A percentile compares a stretch with the other conserved stretches of the same genome.
Conservation (phyloP, 257 asterid genomes). For the Forsythia viridissima region DNA sequence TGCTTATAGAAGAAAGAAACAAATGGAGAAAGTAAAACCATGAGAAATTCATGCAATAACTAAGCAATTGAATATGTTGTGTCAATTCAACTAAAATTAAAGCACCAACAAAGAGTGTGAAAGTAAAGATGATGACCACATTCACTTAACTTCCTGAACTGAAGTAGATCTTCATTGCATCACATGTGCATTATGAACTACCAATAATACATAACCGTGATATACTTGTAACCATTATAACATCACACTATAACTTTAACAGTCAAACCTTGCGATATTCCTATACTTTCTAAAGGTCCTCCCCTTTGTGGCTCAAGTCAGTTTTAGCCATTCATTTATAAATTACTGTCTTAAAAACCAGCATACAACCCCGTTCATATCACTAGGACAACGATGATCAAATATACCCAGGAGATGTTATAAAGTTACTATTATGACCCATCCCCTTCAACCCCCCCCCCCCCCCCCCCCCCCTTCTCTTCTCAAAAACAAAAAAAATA, state of each 20-base stretch:
- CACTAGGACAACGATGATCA: neutral
- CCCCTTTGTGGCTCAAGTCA: neutral
- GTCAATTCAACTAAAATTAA: neutral
- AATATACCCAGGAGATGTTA: neutral
- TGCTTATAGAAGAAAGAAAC: conserved; percentile 36
- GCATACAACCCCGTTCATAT: neutral
- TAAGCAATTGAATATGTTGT: neutral
- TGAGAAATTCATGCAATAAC: conserved; percentile 6
- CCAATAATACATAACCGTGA: neutral
- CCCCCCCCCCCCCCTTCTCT: neutral
- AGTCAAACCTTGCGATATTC: neutral
- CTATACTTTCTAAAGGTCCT: neutral
- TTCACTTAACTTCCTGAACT: neutral
- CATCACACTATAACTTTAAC: neutral
- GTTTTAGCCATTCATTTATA: neutral
- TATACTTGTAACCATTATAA: neutral
- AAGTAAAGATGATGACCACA: neutral
- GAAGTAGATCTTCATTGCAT: neutral
- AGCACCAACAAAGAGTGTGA: neutral
- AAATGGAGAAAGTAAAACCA: conserved; percentile 2
- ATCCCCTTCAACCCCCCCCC: neutral
- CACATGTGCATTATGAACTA: neutral
- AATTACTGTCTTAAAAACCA: neutral
- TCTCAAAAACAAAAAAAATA: too few relatives aligned
- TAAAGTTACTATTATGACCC: neutral